These are phyloP conservation scores for Sporothrix schenckii DNA, from an alignment of 2,329 filamentous ascomycete genomes.

Conservation along the genomic window DNA sequence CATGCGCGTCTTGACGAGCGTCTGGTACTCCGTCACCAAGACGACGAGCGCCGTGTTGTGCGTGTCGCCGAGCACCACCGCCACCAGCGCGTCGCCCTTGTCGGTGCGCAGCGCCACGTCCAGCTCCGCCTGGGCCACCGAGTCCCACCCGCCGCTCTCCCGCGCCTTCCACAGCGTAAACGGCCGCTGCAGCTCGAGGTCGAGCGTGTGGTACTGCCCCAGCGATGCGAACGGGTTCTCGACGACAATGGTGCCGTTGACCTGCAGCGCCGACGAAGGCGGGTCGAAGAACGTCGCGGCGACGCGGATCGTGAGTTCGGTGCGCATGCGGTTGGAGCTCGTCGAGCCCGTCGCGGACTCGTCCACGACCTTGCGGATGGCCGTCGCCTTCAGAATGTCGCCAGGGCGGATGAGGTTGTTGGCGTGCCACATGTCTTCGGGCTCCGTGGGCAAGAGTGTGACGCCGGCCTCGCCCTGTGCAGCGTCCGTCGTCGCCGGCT, in stretches of 20 bases:
- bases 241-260: constrained; percentile 57
- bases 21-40: constrained; percentile 78
- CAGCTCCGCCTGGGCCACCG: constrained; percentile 76
- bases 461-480: constrained; percentile 46
- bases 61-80: constrained; percentile 92
- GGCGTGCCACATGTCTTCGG: constrained; percentile 60
- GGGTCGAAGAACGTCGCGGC: constrained; percentile 63
- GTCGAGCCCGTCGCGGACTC: constrained; percentile 53
- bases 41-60: constrained; percentile 71
- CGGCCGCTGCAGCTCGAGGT: constrained; percentile 82
- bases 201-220: constrained; percentile 65
- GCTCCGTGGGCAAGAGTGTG: constrained; percentile 47
- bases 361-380: constrained; percentile 58
- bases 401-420: constrained; percentile 61
- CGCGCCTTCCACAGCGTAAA: constrained; percentile 84
- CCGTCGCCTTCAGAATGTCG: constrained; percentile 59
- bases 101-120: constrained; percentile 77
- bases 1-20: constrained; percentile 70
- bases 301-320: constrained; percentile 60
- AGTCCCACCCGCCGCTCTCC: constrained; percentile 70
- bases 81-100: constrained; percentile 79
- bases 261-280: constrained; percentile 57
- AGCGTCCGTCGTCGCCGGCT: constrained; percentile 44
- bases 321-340: constrained; percentile 56
- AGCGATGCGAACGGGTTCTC: constrained; percentile 58